Conservation (phyloP, 1,284 basidiomycete genomes). For the Ganoderma meredithae region DNA sequence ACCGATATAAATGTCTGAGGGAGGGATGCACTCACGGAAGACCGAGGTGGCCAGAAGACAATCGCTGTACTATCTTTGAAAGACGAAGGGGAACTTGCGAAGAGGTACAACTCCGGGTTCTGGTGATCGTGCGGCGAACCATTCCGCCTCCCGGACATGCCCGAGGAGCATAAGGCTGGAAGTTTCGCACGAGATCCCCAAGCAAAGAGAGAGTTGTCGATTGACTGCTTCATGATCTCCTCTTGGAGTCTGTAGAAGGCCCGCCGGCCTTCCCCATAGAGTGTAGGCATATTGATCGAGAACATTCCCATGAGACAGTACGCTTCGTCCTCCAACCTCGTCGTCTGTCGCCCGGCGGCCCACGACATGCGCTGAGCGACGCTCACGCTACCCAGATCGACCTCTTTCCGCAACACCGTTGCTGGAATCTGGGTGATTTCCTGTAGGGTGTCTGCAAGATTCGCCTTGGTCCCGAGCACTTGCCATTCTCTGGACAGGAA, state of each 20-base stretch:
- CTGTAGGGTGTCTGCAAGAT: neutral
- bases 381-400: neutral
- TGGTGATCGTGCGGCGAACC: neutral
- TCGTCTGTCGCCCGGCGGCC: conserved; percentile 4
- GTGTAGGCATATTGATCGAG: conserved; percentile 9
- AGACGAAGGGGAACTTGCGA: neutral
- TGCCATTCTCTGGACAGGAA: conserved; percentile 22
- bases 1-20: neutral
- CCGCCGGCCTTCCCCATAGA: conserved; percentile 9
- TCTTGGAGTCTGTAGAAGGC: conserved; percentile 10
- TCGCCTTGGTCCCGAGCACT: conserved; percentile 4
- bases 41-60: neutral
- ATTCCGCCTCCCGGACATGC: neutral
- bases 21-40: neutral
- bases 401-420: neutral
- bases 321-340: conserved; percentile 6
- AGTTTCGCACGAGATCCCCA: conserved; percentile 11
- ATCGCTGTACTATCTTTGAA: neutral
- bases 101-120: neutral
- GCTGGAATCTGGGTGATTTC: neutral
- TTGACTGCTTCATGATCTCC: conserved; percentile 9
- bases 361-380: conserved; percentile 12
- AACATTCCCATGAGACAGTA: conserved; percentile 10
- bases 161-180: neutral
- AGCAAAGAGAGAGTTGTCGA: conserved; percentile 11